Base-by-base conservation (phyloP, 1,284 basidiomycete genomes). In the Malassezia cuniculi region DNA sequence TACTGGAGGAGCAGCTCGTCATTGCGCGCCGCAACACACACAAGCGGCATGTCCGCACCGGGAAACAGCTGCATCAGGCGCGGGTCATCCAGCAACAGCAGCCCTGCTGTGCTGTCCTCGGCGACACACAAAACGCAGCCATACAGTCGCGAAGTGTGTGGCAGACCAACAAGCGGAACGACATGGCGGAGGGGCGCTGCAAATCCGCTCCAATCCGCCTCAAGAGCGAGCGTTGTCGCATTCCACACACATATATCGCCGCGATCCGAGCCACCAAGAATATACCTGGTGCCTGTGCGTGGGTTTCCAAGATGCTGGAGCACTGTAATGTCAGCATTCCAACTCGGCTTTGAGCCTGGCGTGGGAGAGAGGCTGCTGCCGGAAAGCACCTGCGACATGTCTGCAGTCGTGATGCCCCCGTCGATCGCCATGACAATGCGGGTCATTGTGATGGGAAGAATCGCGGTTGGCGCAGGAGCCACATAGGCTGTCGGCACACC, bases 111-210 rank as follows among this genome's bases (percentile, higher is more conserved):
- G 0, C 87, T 85, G 52, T 86, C 84, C 24, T 71, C 62, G 0
- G 84, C 77, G 3, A 85, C 68, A 57, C 81, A 85, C 11, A 90
- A 67, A 1, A 78, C 71, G 59, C 79, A 82, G 3, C 78, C 82
- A 32, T 73, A 73, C 21, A 89, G 60, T 5, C 77, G 73, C 0
- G 78, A 77, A 0, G 72, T 72, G 18, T 72, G 71, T 29, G 78
- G 75, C 3, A 50, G 50, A 24, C 47, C 50, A 18, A 70, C 69
- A 27, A 84, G 69, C 41, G 76, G 72, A 2, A 81, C 66, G 14
- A 82, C 75, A 8, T 73, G 68, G 5, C 69, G 56, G 4, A 87
- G 71, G 1, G 79, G 77, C 0, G 75, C 72, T 3, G 73, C 74
- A 58, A 86, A 85, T 8, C 80, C 60, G 1, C 74, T 76, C 76